phyloP scores from a whole-genome alignment of 2,329 filamentous ascomycete species.

The Pseudocercospora vitis region DNA sequence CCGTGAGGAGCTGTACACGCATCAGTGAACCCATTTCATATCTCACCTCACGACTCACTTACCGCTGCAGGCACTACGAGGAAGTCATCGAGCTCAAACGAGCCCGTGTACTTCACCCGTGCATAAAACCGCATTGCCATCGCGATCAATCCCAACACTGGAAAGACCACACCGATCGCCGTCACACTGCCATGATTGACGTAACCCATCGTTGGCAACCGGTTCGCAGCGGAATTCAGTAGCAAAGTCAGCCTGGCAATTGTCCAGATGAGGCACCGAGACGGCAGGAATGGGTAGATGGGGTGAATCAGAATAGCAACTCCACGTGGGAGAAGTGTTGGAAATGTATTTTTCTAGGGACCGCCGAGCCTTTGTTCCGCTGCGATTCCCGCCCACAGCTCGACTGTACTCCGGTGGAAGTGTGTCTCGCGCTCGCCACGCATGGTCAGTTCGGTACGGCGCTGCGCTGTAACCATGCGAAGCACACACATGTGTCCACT shows the following conservation, averaged over 20 bases:
- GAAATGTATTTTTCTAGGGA: constrained; percentile 4
- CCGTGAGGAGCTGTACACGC: constrained; percentile 9
- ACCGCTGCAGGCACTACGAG: constrained; percentile 21
- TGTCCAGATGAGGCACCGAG: not conserved
- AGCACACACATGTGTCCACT: not conserved
- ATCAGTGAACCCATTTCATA: not conserved
- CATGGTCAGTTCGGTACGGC: too few relatives aligned
- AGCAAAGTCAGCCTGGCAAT: not conserved
- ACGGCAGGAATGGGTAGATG: not conserved
- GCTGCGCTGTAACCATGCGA: constrained; percentile 6
- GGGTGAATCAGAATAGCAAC: constrained; percentile 3
- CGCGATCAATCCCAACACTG: constrained; percentile 10
- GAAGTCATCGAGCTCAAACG: constrained; percentile 19
- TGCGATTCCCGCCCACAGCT: too few relatives aligned
- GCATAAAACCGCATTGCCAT: constrained; percentile 15
- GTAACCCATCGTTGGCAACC: constrained; percentile 10
- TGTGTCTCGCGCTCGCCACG: not conserved
- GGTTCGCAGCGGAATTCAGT: not conserved
- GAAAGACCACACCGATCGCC: constrained; percentile 18
- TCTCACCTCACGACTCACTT: not conserved
- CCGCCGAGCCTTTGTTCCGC: not conserved
- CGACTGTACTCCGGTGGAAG: not conserved
- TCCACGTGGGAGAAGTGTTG: constrained; percentile 8
- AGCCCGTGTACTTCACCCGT: constrained; percentile 13
- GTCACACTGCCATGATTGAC: constrained; percentile 16